phyloP scores from a whole-genome alignment of 2,329 filamentous ascomycete species.

The Clarireedia sp. region DNA sequence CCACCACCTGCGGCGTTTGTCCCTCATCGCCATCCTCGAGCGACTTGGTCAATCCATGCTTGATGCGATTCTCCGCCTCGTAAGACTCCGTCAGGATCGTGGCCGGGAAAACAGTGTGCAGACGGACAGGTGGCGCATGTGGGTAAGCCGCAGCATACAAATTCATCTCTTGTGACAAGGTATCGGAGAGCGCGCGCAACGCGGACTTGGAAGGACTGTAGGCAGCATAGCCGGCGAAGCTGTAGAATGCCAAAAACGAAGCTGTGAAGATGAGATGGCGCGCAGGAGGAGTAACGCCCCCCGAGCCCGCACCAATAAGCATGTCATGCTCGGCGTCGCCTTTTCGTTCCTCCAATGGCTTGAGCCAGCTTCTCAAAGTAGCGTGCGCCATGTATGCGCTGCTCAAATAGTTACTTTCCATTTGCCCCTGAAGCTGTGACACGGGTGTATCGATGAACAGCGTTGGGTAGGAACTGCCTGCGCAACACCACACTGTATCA shows the following conservation, averaged over 20 bases:
- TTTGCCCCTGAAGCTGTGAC: conserved; percentile 60
- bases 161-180: conserved; percentile 71
- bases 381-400: conserved; percentile 77
- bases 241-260: conserved; percentile 64
- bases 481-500: conserved; percentile 84
- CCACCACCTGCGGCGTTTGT: conserved; percentile 71
- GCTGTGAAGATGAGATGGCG: conserved; percentile 79
- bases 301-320: not conserved
- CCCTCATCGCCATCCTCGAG: conserved; percentile 72
- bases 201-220: conserved; percentile 82
- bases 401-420: conserved; percentile 87
- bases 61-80: conserved; percentile 64
- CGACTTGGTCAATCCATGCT: conserved; percentile 68
- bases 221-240: conserved; percentile 69
- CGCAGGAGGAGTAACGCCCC: not conserved
- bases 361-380: conserved; percentile 67
- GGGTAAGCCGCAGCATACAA: conserved; percentile 74
- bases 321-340: conserved; percentile 16
- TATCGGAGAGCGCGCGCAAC: conserved; percentile 72
- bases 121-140: conserved; percentile 28
- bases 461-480: conserved; percentile 63
- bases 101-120: conserved; percentile 42
- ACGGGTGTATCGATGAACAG: conserved; percentile 69
- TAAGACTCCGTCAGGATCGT: conserved; percentile 72
- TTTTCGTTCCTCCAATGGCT: conserved; percentile 33